Conservation (phyloP, 306 rosid genomes). For the Boehmeria nivea region DNA sequence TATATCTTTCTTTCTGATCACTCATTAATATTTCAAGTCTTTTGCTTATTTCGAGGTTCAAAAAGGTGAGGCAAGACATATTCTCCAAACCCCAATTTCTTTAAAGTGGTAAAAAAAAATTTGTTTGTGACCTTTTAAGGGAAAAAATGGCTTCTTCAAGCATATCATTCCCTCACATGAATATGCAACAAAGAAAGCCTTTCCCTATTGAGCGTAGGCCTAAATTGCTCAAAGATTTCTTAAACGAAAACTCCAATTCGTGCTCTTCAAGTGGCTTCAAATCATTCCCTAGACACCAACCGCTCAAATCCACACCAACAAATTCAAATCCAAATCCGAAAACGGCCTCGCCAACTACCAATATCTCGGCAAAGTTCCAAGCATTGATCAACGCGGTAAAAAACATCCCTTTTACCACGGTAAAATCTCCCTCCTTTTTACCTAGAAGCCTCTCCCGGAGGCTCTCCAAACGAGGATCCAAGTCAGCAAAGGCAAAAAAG, state of each 20-base stretch:
- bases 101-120: too few relatives aligned
- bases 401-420: constrained; percentile 36
- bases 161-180: constrained; percentile 16
- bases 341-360: too few relatives aligned
- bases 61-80: too few relatives aligned
- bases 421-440: constrained; percentile 37
- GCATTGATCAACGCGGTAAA: constrained; percentile 45
- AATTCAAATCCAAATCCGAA: constrained; percentile 1
- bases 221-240: constrained; percentile 65
- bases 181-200: constrained; percentile 22
- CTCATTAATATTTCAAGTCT: too few relatives aligned
- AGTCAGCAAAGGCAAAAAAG: constrained; percentile 2
- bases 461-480: constrained; percentile 22
- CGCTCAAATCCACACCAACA: constrained; percentile 4
- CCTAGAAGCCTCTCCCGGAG: constrained; percentile 46
- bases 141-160: constrained; percentile 28
- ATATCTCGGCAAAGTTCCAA: constrained; percentile 48
- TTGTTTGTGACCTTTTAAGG: too few relatives aligned
- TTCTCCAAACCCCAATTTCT: background rate
- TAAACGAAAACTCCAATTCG: constrained; percentile 39
- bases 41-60: too few relatives aligned
- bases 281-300: constrained; percentile 41
- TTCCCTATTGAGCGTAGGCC: constrained; percentile 39
- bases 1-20: too few relatives aligned
- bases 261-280: constrained; percentile 50